Conservation (phyloP, 1,139 yeast species). For the Candida sp. region DNA sequence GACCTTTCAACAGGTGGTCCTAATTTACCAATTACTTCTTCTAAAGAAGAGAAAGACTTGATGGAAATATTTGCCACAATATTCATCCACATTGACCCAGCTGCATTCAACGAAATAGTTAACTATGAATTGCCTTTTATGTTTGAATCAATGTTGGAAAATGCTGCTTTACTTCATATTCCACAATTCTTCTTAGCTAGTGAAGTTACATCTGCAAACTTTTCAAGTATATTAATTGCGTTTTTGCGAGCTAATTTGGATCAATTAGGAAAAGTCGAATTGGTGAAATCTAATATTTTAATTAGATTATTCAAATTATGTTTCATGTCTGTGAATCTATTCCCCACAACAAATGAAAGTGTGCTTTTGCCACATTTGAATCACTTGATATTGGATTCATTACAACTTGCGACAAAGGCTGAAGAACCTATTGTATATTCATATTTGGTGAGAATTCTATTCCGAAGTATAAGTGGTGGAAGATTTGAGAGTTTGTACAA, state of each 20-base stretch:
- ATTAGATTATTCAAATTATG: slow-evolving; percentile 86
- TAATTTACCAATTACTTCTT: slow-evolving; percentile 76
- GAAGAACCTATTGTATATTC: slow-evolving; percentile 91
- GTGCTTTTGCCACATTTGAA: slow-evolving; percentile 87
- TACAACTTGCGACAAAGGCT: slow-evolving; percentile 80
- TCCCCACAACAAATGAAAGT: slow-evolving; percentile 83
- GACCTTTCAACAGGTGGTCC: slow-evolving; percentile 73
- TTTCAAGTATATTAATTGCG: slow-evolving; percentile 80
- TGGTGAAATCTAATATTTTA: slow-evolving; percentile 74
- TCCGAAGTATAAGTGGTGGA: slow-evolving; percentile 96
- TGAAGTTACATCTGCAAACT: slow-evolving; percentile 90
- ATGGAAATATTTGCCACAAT: slow-evolving; percentile 96
- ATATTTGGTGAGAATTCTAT: slow-evolving; percentile 81
- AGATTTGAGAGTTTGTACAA: slow-evolving; percentile 89
- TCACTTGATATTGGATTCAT: slow-evolving; percentile 74
- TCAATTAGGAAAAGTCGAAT: slow-evolving; percentile 78
- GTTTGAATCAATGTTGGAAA: slow-evolving; percentile 76
- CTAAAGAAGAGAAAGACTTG: slow-evolving; percentile 90
- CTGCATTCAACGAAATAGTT: slow-evolving; percentile 91
- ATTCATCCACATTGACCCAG: slow-evolving; percentile 91
- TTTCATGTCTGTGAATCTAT: slow-evolving; percentile 92
- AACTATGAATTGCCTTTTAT: slow-evolving; percentile 76
- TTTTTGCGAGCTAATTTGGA: slow-evolving; percentile 72
- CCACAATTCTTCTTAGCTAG: slow-evolving; percentile 94
- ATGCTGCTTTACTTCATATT: slow-evolving; percentile 84